Percentiles rank a stretch among this genome's conserved stretches.
These are phyloP conservation scores for Boletus rubroflammeus DNA, from an alignment of 768 basidiomycete genomes.

Conservation along the genomic window DNA sequence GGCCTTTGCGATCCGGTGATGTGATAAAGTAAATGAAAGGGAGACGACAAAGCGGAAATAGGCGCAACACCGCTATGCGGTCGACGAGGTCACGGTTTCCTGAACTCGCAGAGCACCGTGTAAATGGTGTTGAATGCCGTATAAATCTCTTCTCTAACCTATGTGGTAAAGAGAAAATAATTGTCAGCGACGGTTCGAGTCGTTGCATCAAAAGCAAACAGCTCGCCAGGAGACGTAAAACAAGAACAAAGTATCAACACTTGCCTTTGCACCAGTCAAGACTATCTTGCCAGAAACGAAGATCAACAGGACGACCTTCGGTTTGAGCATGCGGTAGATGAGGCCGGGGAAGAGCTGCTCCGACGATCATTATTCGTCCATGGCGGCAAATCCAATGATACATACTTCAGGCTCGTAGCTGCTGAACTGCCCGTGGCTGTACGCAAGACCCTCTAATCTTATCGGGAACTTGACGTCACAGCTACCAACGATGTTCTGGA, in stretches of 20 bases:
- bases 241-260: constrained; percentile 1
- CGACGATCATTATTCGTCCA: neutral
- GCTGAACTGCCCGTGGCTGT: constrained; percentile 96
- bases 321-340: constrained; percentile 99
- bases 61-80: neutral
- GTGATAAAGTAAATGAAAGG: neutral
- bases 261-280: constrained; percentile 97
- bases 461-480: constrained; percentile 99
- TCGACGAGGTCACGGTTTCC: constrained; percentile 56
- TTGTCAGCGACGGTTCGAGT: constrained; percentile 41
- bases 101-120: constrained; percentile 93
- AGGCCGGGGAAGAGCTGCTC: constrained; percentile 93
- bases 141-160: constrained; percentile 99
- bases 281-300: constrained; percentile 99
- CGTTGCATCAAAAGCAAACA: too few species aligned
- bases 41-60: neutral
- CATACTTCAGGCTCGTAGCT: constrained; percentile 95
- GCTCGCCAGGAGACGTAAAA: too few species aligned
- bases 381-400: constrained; percentile 11
- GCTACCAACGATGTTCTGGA: constrained; percentile 97
- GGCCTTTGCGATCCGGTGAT: neutral
- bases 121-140: constrained; percentile 99
- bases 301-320: constrained; percentile 96
- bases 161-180: constrained; percentile 31
- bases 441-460: constrained; percentile 93